phyloP scores from a whole-genome alignment of 805 yeast genomes.

The Pichia sporocuriosa region DNA sequence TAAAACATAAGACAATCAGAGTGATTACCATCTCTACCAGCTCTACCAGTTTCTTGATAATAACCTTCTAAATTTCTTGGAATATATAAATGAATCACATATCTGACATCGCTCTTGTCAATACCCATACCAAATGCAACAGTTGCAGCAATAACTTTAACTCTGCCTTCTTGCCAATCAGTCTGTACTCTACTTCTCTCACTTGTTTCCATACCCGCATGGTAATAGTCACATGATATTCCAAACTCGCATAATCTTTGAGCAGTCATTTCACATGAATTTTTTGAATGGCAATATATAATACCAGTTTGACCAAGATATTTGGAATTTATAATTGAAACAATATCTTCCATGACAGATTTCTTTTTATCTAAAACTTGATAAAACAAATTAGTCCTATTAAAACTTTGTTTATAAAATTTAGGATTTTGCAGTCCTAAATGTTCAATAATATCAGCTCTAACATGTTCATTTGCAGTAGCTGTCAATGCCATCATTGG shows the following conservation, averaged over 20 bases:
- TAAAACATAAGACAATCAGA: conserved; percentile 83
- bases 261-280: conserved; percentile 79
- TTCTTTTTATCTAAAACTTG: conserved; percentile 64
- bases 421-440: conserved; percentile 55
- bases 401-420: conserved; percentile 83
- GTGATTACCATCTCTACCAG: conserved; percentile 88
- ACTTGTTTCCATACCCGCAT: conserved; percentile 88
- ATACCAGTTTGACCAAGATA: conserved; percentile 69
- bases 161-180: conserved; percentile 68
- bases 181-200: conserved; percentile 67
- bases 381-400: conserved; percentile 78
- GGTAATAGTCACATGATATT: conserved; percentile 69
- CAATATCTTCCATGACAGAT: conserved; percentile 50
- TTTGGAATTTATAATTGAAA: conserved; percentile 43
- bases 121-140: conserved; percentile 99
- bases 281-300: conserved; percentile 87
- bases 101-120: conserved; percentile 92
- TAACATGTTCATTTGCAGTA: conserved; percentile 88
- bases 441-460: conserved; percentile 78
- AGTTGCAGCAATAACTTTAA: conserved; percentile 89
- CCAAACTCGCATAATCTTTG: conserved; percentile 52
- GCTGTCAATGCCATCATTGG: conserved; percentile 97
- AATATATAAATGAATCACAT: conserved; percentile 78
- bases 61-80: conserved; percentile 93
- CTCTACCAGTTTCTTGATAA: conserved; percentile 97